phyloP scores from a whole-genome alignment of 1,284 basidiomycete species.

The Chiua sp. region DNA sequence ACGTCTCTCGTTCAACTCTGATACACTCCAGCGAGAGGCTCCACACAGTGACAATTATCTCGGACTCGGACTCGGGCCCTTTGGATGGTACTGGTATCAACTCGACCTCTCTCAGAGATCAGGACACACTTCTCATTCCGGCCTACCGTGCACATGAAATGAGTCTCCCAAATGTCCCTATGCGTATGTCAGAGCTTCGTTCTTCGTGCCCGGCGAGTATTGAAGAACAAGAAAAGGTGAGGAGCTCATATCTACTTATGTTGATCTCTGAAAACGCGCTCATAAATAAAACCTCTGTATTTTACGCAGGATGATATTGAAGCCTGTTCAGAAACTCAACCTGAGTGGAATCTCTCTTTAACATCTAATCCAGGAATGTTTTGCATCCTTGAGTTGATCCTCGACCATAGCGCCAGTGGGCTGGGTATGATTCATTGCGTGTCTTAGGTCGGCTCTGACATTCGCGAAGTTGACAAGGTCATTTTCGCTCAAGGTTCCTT shows the following conservation, averaged over 20 bases:
- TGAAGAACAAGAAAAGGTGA: too few species aligned
- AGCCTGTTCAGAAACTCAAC: not conserved
- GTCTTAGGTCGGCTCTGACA: slow-evolving; percentile 4
- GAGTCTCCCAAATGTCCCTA: too few species aligned
- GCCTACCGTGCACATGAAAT: slow-evolving; percentile 5
- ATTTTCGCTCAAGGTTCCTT: slow-evolving; percentile 59
- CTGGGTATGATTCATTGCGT: slow-evolving; percentile 43
- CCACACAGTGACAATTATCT: too few species aligned
- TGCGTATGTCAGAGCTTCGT: too few species aligned
- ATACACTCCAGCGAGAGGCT: too few species aligned
- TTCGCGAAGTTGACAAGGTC: slow-evolving; percentile 57
- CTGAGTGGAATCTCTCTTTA: slow-evolving; percentile 33
- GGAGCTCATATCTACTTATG: too few species aligned
- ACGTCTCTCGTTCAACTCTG: too few species aligned
- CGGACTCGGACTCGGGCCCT: too few species aligned
- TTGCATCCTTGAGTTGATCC: slow-evolving; percentile 58
- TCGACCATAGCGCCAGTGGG: slow-evolving; percentile 56
- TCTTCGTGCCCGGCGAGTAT: too few species aligned
- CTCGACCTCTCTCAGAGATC: too few species aligned
- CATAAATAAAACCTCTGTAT: not conserved
- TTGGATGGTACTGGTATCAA: too few species aligned
- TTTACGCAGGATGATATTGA: slow-evolving; percentile 19
- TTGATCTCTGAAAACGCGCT: not conserved
- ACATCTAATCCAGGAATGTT: slow-evolving; percentile 48
- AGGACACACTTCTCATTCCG: not conserved